These are phyloP conservation scores for Caloboletus inedulis DNA, from an alignment of 1,284 basidiomycete genomes.

Conservation along the genomic window DNA sequence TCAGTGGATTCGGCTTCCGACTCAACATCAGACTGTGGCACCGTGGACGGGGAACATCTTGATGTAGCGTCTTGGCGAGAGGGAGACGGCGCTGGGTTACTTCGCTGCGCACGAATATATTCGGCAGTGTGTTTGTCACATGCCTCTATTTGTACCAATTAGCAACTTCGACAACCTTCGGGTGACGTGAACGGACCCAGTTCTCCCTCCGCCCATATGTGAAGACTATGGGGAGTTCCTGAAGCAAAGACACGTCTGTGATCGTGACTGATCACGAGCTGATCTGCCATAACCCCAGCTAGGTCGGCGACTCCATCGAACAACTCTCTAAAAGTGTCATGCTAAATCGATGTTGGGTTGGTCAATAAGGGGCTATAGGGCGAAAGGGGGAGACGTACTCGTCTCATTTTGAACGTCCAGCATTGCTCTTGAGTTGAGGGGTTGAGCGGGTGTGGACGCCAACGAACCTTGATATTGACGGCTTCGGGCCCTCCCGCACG, in stretches of 20 bases:
- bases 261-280: constrained; percentile 56
- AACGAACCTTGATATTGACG: constrained; percentile 54
- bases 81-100: constrained; percentile 29
- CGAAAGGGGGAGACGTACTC: constrained; percentile 41
- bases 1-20: constrained; percentile 41
- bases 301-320: constrained; percentile 64
- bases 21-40: constrained; percentile 36
- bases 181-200: constrained; percentile 45
- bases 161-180: constrained; percentile 4
- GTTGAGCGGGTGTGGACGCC: constrained; percentile 61
- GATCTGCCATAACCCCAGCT: constrained; percentile 44
- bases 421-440: constrained; percentile 35
- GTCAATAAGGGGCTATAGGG: background rate
- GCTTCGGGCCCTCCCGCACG: constrained; percentile 38
- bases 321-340: constrained; percentile 56
- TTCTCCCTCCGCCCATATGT: constrained; percentile 62
- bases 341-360: constrained; percentile 37
- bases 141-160: constrained; percentile 46
- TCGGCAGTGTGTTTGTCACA: constrained; percentile 60
- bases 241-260: constrained; percentile 62
- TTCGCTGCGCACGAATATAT: constrained; percentile 49
- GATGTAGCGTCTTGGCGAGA: constrained; percentile 11
- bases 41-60: constrained; percentile 8
- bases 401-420: constrained; percentile 54
- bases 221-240: constrained; percentile 60